Evolutionary conservation across 495 filamentous ascomycete species (phyloP).

Genomic region (Penicillium ochrochloron): DNA sequence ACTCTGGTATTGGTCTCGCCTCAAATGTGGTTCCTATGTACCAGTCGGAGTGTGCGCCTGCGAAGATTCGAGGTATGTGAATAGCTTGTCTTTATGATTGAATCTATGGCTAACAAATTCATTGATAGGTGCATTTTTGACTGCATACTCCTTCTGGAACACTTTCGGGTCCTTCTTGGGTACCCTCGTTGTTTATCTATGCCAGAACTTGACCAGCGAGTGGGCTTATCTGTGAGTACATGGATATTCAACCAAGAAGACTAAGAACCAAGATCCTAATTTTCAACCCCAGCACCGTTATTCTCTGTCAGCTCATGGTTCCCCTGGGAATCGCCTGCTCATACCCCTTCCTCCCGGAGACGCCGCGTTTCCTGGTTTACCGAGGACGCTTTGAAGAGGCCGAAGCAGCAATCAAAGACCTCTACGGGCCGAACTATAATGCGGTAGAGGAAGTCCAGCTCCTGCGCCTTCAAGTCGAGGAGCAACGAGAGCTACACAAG

Average conservation of each 20-base stretch:
- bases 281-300: neutral
- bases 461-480: neutral
- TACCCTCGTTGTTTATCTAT: neutral
- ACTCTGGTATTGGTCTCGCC: constrained; percentile 20
- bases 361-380: neutral
- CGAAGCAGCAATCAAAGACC: neutral
- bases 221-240: neutral
- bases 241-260: neutral
- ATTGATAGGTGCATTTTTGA: neutral
- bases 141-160: neutral
- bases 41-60: neutral
- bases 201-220: neutral
- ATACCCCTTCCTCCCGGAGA: neutral
- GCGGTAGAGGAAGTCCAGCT: neutral
- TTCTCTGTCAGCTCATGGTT: neutral
- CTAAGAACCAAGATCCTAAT: neutral
- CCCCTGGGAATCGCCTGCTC: neutral
- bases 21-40: constrained; percentile 20
- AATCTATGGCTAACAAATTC: neutral
- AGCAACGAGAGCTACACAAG: neutral
- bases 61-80: neutral
- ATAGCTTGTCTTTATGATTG: neutral
- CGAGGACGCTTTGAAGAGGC: neutral
- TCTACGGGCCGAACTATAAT: neutral
- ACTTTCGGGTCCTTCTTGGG: neutral